A percentile compares a stretch with the other conserved stretches of the same genome.
phyloP scores from a whole-genome alignment of 345 rosid genomes.

The Physaria fendleri region DNA sequence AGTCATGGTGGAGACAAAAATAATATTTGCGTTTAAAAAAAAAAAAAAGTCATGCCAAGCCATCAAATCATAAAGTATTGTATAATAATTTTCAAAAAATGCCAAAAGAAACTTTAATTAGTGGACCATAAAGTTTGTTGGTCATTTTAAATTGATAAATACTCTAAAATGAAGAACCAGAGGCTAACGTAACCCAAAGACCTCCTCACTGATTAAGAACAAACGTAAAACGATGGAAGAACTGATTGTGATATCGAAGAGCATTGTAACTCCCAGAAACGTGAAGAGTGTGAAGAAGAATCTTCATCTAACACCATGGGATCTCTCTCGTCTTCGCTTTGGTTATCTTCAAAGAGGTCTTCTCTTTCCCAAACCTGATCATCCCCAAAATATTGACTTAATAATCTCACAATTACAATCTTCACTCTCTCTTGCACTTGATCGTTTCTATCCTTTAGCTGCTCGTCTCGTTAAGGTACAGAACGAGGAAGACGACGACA shows the following conservation, averaged over 20 bases:
- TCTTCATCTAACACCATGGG: slow-evolving; percentile 32
- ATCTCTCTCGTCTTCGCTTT: slow-evolving; percentile 27
- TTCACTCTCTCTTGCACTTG: slow-evolving; percentile 34
- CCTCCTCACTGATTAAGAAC: not conserved
- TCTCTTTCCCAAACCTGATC: slow-evolving; percentile 21
- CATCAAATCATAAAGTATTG: no score
- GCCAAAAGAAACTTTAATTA: no score
- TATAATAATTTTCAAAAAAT: no score
- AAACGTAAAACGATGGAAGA: slow-evolving; percentile 16
- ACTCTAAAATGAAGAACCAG: no score
- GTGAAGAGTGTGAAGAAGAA: slow-evolving; percentile 11
- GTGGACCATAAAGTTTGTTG: no score
- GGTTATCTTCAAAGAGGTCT: slow-evolving; percentile 37
- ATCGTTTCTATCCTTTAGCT: slow-evolving; percentile 32
- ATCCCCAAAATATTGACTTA: not conserved
- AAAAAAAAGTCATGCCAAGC: no score
- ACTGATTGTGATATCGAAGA: slow-evolving; percentile 14
- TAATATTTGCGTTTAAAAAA: no score
- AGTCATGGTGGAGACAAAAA: no score
- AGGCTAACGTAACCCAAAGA: not conserved
- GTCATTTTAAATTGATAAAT: no score
- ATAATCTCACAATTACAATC: slow-evolving; percentile 17
- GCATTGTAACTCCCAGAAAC: slow-evolving; percentile 6
- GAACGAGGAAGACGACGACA: slow-evolving; percentile 18
- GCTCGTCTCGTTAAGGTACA: slow-evolving; percentile 32